phyloP scores from a whole-genome alignment of 2,329 filamentous ascomycete genomes.

The Aspergillus calidoustus region DNA sequence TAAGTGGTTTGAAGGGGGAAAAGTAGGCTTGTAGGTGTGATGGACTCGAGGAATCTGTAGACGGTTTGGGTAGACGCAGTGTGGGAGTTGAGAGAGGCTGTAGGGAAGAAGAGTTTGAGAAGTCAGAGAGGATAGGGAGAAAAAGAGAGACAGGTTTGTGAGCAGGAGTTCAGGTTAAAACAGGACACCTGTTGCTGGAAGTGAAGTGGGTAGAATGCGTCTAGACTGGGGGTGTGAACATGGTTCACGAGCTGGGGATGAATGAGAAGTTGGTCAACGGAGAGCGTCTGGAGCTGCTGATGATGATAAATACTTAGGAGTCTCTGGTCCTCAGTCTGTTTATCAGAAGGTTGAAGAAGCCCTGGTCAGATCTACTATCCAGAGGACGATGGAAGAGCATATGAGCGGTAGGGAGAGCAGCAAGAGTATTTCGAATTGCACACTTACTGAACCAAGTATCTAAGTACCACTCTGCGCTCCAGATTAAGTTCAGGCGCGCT shows the following conservation, averaged over 20 bases:
- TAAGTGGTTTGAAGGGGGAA: not conserved
- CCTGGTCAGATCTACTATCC: not conserved
- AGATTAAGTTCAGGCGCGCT: no score
- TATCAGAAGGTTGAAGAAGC: not conserved
- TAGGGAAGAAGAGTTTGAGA: not conserved
- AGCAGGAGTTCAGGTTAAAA: not conserved
- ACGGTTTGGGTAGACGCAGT: not conserved
- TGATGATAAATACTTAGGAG: not conserved
- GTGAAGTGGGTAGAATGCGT: not conserved
- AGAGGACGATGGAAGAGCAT: not conserved
- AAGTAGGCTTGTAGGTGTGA: not conserved
- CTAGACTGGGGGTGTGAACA: not conserved
- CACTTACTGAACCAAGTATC: no score
- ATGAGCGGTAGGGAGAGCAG: no score
- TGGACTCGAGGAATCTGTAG: not conserved
- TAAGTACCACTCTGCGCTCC: no score
- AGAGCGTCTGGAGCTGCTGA: not conserved
- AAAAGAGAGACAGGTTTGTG: not conserved
- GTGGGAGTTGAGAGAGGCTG: not conserved
- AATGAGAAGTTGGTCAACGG: not conserved
- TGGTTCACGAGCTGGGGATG: not conserved
- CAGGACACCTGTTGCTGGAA: not conserved
- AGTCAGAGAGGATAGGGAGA: not conserved
- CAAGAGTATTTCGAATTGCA: no score
- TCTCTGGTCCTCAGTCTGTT: no score